Evolutionary conservation across 371 early-diverging fungal genomes (phyloP), one percentile per base, ranked within the genome.

Genomic region (Mortierella sp.): DNA sequence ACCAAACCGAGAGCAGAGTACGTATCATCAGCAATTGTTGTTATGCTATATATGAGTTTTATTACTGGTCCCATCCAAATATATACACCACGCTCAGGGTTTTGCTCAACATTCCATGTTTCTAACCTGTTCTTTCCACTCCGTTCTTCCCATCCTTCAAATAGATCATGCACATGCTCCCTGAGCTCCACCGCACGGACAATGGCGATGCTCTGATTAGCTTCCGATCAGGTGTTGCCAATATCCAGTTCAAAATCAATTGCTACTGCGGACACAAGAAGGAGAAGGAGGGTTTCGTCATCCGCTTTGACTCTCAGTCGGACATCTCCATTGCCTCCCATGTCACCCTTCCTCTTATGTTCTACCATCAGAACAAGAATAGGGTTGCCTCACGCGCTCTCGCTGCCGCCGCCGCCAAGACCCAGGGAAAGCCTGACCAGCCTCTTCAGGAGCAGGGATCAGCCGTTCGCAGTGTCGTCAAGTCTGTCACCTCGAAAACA

Each of bases 351-450:
- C 85, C 85, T 11, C 55, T 85, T 57, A 85, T 85, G 85, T 81
- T 85, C 82, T 85, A 85, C 45, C 85, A 85, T 55, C 85, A 85
- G 79, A 85, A 85, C 80, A 85, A 85, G 70, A 85, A 81, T 75
- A 74, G 85, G 21, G 77, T 81, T 24, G 85, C 84, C 21, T 84
- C 84, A 7, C 84, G 84, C n/a, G 84, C 78, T 16, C 77, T 77
- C 42, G 77, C 78, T n/a, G 82, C 82, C 6, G 79, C 76, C 68
- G 19, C 82, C 68, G 34, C 82, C 70, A 80, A 81, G 70, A 73
- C 75, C 44, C 79, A 77, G 11, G 75, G 68, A 19, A 55, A 79
- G 71, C 31, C 75, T 45, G 73, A 72, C 26, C 65, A 78, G 48
- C 80, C 77, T 44, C 80, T 80, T 26, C 80, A 77, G 48, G 74